phyloP scores from a whole-genome alignment of 306 rosid genomes.

The Vachellia pachyceras region DNA sequence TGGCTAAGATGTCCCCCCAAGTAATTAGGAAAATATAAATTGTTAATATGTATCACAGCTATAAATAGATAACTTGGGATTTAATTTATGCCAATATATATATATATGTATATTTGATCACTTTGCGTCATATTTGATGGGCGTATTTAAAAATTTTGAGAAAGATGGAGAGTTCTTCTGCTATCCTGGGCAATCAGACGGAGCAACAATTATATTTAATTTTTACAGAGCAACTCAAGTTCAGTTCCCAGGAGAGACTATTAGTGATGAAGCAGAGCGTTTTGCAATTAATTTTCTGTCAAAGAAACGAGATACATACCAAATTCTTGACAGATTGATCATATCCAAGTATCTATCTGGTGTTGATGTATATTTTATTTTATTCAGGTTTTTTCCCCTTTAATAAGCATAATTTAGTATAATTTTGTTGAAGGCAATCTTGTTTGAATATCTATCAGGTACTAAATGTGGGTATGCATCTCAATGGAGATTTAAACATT shows the following conservation, averaged over 20 bases:
- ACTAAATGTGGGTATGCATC: no score
- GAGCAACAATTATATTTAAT: slow-evolving; percentile 63
- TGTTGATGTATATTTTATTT: no score
- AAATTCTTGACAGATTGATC: slow-evolving; percentile 67
- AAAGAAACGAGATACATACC: slow-evolving; percentile 48
- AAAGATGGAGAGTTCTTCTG: slow-evolving; percentile 60
- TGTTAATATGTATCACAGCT: no score
- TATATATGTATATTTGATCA: no score
- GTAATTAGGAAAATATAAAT: slow-evolving; percentile 28
- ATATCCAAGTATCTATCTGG: slow-evolving; percentile 64
- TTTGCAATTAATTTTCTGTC: slow-evolving; percentile 51
- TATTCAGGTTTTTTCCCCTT: no score
- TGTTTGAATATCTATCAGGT: no score
- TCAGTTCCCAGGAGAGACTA: slow-evolving; percentile 54
- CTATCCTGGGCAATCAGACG: slow-evolving; percentile 59
- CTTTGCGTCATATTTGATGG: slow-evolving; percentile 19
- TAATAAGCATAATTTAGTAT: no score
- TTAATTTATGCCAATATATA: no score
- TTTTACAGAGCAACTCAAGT: slow-evolving; percentile 62
- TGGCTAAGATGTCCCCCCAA: slow-evolving; percentile 58
- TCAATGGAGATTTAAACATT: no score
- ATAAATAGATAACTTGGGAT: not conserved
- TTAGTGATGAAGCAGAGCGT: slow-evolving; percentile 50
- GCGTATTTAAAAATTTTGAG: slow-evolving; percentile 57
- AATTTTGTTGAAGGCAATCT: no score